Conservation (phyloP, 176 grass and related monocot genomes). For the Triticum turgidum region DNA sequence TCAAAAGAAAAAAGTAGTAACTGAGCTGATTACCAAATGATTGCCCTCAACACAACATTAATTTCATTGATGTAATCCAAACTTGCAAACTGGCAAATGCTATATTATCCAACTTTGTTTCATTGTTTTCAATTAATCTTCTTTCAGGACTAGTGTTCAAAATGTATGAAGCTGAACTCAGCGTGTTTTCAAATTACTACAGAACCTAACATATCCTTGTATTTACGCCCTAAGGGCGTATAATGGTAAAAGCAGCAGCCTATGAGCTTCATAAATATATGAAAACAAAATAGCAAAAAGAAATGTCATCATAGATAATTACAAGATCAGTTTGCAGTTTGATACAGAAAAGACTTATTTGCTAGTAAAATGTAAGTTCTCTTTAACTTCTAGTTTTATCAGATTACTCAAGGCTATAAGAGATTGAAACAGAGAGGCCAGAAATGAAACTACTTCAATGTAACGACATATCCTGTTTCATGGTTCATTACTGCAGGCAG, state of each 20-base stretch:
- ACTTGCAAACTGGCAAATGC: slow-evolving; percentile 15
- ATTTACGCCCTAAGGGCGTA: not conserved
- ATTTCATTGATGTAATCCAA: not conserved
- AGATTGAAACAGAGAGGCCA: not conserved
- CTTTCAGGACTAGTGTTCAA: not conserved
- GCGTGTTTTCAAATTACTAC: not conserved
- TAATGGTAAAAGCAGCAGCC: not conserved
- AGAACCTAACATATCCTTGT: not conserved
- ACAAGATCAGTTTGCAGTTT: slow-evolving; percentile 1
- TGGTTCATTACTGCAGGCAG: not conserved
- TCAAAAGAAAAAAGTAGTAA: not conserved
- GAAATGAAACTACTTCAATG: not conserved
- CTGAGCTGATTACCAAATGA: not conserved
- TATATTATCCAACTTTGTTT: not conserved
- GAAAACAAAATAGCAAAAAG: slow-evolving; percentile 7
- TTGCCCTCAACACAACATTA: not conserved
- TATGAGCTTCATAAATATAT: not conserved
- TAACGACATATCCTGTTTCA: not conserved
- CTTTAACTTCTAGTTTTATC: slow-evolving; percentile 9
- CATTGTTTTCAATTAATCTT: not conserved
- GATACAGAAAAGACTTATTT: not conserved
- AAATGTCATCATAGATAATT: not conserved
- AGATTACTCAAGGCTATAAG: not conserved
- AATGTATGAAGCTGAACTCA: not conserved
- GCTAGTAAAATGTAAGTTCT: not conserved